phyloP scores from a whole-genome alignment of 2,329 filamentous ascomycete species.

The Penicillium carneum region DNA sequence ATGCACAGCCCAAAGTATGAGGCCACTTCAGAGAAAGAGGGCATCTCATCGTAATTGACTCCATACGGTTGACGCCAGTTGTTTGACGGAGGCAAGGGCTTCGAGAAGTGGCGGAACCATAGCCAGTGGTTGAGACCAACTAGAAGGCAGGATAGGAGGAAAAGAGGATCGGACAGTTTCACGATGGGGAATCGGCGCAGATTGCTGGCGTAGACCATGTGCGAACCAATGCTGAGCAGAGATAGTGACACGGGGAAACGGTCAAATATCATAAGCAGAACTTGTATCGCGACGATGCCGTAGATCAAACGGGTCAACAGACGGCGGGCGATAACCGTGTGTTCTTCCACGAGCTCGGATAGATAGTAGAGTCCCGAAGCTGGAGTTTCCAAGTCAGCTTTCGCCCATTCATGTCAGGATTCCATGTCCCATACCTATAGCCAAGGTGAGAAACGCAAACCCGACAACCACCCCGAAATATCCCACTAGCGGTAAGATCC shows the following conservation, averaged over 20 bases:
- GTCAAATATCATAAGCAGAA: slow-evolving; percentile 79
- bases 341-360: slow-evolving; percentile 96
- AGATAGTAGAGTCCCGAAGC: slow-evolving; percentile 98
- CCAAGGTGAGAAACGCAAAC: slow-evolving; percentile 91
- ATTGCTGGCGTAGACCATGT: slow-evolving; percentile 87
- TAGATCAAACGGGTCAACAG: slow-evolving; percentile 88
- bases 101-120: slow-evolving; percentile 94
- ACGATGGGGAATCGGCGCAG: slow-evolving; percentile 79
- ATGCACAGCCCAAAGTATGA: slow-evolving; percentile 96
- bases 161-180: slow-evolving; percentile 84
- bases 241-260: slow-evolving; percentile 81
- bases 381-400: slow-evolving; percentile 45
- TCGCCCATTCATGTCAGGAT: slow-evolving; percentile 1
- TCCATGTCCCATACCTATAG: slow-evolving; percentile 70
- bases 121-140: slow-evolving; percentile 91
- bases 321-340: slow-evolving; percentile 89
- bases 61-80: slow-evolving; percentile 51
- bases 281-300: slow-evolving; percentile 74
- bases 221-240: slow-evolving; percentile 76
- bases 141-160: slow-evolving; percentile 81
- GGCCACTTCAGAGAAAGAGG: slow-evolving; percentile 90
- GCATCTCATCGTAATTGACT: slow-evolving; percentile 61
- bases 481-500: slow-evolving; percentile 91
- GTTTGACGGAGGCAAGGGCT: slow-evolving; percentile 57
- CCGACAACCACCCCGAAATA: slow-evolving; percentile 86